Base-by-base conservation (phyloP, 192 early-diverging fungal species). In the Phlyctochytrium arcticum region DNA sequence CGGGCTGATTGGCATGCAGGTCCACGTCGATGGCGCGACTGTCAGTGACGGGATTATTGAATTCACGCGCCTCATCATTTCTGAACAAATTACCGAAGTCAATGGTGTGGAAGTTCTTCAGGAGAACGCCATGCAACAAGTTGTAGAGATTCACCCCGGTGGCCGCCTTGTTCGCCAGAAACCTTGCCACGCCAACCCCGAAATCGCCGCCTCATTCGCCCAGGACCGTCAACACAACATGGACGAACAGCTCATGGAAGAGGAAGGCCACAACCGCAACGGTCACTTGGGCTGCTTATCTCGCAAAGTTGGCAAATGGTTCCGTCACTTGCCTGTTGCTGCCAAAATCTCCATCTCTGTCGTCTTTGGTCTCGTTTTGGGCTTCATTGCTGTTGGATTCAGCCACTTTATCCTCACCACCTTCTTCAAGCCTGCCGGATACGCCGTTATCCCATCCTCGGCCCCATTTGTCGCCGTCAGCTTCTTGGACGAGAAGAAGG, bases 1-100 rank as follows among this genome's bases (percentile, higher is more conserved):
- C n/a, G 74, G 74, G n/a, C 30, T 76, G 36, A 63, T 76, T 36
- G 70, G 50, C 60, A 57, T 76, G 36, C 34, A 67, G 57, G 48
- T 76, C 47, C 60, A 54, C 57, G 70, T 68, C 15, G 47, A 61
- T 21, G 67, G 66, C 21, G 62, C 56, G 24, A 32, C 30, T 17
- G 36, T 48, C 55, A 21, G 36, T 3, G 36, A 62, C 47, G 65
- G 69, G 36, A 55, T 36, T 47, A 31, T 68, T 29, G 39, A 57
- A 33, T 37, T 73, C 23, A 46, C 39, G 36, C 61, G 59, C 44
- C 49, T 76, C 36, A 53, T 42, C n/a, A 76, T 76, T 35, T 42
- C 70, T 35, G 75, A 76, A 44, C 27, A 36, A n/a, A 53, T 76
- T 31, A 36, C 42, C 36, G 67, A 76, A 62, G 48, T 76, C 31